Evolutionary conservation across 768 basidiomycete species (phyloP).

Genomic region (Pulveroboletus frians): DNA sequence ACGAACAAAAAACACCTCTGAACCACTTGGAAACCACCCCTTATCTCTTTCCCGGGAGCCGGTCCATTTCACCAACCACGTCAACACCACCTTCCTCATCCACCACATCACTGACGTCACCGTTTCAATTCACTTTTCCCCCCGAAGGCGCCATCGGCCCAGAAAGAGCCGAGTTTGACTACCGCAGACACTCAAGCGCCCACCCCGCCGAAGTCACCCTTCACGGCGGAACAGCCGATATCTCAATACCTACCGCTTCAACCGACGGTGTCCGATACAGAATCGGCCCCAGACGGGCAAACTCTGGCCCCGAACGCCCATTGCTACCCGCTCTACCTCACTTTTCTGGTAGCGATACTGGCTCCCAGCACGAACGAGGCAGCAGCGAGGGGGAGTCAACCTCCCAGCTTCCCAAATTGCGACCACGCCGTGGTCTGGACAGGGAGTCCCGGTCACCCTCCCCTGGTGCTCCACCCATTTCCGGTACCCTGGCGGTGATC

Average conservation of each 20-base stretch:
- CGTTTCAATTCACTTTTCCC: constrained; percentile 60
- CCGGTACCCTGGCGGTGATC: constrained; percentile 82
- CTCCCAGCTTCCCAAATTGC: constrained; percentile 37
- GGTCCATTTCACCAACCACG: constrained; percentile 65
- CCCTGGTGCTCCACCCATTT: constrained; percentile 47
- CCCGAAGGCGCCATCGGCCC: constrained; percentile 47
- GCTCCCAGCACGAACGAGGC: constrained; percentile 46
- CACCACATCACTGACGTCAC: constrained; percentile 54
- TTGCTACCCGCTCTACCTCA: constrained; percentile 44
- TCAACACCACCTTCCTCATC: constrained; percentile 61
- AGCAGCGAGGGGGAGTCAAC: constrained; percentile 54
- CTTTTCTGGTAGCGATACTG: constrained; percentile 47
- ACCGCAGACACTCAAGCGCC: constrained; percentile 50
- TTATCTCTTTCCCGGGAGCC: constrained; percentile 60
- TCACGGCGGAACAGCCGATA: constrained; percentile 70
- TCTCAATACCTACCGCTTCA: constrained; percentile 49
- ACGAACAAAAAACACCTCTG: constrained; percentile 54
- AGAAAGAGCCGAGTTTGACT: constrained; percentile 62
- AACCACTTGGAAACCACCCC: constrained; percentile 49
- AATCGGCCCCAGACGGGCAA: constrained; percentile 44
- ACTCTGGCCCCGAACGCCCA: constrained; percentile 46
- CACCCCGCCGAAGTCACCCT: constrained; percentile 61
- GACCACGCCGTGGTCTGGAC: constrained; percentile 45
- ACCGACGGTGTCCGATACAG: constrained; percentile 60
- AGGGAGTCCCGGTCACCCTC: constrained; percentile 46